A percentile compares a stretch with the other conserved stretches of the same genome.
Evolutionary conservation across 2,329 filamentous ascomycete genomes (phyloP).

Genomic region (Aspergillus chevalieri): DNA sequence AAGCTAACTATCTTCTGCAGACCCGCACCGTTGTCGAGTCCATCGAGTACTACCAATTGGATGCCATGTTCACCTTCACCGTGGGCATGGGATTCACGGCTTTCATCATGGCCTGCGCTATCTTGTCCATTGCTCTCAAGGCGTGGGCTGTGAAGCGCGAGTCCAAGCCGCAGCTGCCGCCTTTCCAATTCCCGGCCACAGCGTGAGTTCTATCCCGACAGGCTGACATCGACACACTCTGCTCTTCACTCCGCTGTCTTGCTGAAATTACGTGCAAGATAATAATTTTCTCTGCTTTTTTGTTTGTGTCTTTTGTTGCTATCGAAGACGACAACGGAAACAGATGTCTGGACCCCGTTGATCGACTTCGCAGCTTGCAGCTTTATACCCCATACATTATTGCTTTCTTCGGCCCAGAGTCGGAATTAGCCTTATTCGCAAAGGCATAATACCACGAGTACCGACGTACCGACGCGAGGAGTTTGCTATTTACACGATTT

Average conservation of each 20-base stretch:
- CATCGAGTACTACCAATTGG: slow-evolving; percentile 70
- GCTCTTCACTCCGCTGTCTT: not conserved
- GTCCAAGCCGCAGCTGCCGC: slow-evolving; percentile 21
- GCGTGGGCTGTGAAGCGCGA: slow-evolving; percentile 66
- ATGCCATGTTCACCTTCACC: slow-evolving; percentile 92
- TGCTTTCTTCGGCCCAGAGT: slow-evolving; percentile 9
- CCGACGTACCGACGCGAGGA: slow-evolving; percentile 3
- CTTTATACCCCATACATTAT: slow-evolving; percentile 20
- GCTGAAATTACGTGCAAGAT: not conserved
- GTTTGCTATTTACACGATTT: slow-evolving; percentile 2
- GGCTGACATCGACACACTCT: not conserved
- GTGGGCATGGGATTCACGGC: slow-evolving; percentile 77
- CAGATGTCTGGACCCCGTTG: not conserved
- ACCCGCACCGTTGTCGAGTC: slow-evolving; percentile 68
- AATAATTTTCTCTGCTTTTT: no score
- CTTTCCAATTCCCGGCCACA: slow-evolving; percentile 24
- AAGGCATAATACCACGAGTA: slow-evolving; percentile 9
- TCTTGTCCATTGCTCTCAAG: slow-evolving; percentile 73
- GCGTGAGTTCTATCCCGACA: not conserved
- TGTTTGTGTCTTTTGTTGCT: not conserved
- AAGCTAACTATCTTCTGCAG: slow-evolving; percentile 36
- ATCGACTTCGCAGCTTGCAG: slow-evolving; percentile 8
- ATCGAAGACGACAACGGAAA: slow-evolving; percentile 1
- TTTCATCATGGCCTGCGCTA: slow-evolving; percentile 77
- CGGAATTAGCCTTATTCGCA: not conserved